These are phyloP conservation scores for Amanita rubescens DNA, from an alignment of 768 basidiomycete species.

Conservation along the genomic window DNA sequence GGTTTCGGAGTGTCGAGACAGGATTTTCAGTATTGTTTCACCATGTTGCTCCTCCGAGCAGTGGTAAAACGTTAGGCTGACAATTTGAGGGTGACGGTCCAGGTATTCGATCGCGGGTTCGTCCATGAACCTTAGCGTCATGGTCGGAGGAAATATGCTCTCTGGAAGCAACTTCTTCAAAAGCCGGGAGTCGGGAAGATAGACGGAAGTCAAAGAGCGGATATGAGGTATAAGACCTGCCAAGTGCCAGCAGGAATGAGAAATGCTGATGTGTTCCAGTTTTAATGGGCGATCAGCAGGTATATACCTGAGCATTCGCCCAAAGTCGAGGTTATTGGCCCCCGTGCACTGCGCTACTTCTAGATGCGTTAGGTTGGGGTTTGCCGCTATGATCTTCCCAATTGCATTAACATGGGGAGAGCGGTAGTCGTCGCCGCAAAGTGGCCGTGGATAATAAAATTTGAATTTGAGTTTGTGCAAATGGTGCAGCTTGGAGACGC, in stretches of 20 bases:
- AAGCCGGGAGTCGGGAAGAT: neutral
- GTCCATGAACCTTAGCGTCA: neutral
- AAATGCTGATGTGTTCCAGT: neutral
- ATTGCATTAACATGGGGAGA: neutral
- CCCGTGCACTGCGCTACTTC: neutral
- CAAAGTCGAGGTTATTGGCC: neutral
- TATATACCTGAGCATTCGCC: neutral
- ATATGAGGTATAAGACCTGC: neutral
- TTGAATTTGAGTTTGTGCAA: neutral
- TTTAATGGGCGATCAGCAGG: neutral
- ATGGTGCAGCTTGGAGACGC: neutral
- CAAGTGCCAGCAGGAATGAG: neutral
- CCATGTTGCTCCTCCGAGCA: neutral
- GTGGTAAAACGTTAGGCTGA: neutral
- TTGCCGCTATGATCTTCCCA: neutral
- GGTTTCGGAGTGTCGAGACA: neutral
- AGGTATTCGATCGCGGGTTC: neutral
- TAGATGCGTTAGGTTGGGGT: constrained; percentile 1
- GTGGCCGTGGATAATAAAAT: no score
- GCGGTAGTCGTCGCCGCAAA: neutral
- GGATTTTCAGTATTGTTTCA: neutral
- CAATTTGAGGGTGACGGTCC: neutral
- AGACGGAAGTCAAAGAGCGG: neutral
- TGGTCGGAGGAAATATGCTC: neutral
- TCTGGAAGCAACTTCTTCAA: neutral